These are phyloP conservation scores for Coemansia sp. DNA, from an alignment of 192 early-diverging fungal species.

Conservation along the genomic window DNA sequence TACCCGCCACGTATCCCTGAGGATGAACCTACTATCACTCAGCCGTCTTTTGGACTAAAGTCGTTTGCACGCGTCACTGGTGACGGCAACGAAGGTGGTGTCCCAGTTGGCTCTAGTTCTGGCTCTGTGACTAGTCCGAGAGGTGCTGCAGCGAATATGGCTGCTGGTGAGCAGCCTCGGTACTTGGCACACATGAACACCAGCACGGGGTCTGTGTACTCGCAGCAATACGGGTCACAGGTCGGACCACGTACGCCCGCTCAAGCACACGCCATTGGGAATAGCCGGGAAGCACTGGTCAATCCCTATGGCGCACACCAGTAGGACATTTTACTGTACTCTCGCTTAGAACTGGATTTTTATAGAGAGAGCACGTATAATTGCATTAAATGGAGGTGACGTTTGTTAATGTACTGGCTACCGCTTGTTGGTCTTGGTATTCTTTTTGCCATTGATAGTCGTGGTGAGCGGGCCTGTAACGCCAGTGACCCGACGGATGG, in stretches of 20 bases:
- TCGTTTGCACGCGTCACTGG: constrained; percentile 7
- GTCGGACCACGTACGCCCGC: constrained; percentile 13
- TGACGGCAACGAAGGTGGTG: background rate
- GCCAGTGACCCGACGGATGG: constrained; percentile 43
- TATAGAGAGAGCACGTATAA: too few species aligned
- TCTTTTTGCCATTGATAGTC: constrained; percentile 40
- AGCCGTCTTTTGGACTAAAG: constrained; percentile 16
- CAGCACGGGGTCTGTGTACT: constrained; percentile 20
- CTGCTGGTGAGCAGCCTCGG: background rate
- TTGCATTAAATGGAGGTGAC: too few species aligned
- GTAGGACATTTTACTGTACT: too few species aligned
- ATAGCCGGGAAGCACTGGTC: constrained; percentile 25
- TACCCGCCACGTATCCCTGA: constrained; percentile 51
- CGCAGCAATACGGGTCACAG: constrained; percentile 24
- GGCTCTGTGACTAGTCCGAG: background rate
- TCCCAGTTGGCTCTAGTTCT: background rate
- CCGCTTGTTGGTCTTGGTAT: constrained; percentile 42
- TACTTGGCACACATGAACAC: background rate
- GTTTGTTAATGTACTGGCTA: constrained; percentile 12
- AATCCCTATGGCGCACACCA: background rate
- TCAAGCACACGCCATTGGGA: constrained; percentile 7
- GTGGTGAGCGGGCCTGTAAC: constrained; percentile 45
- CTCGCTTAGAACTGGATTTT: too few species aligned
- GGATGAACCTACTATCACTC: constrained; percentile 4
- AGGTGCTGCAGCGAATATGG: background rate